These are phyloP conservation scores for Cardamine resedifolia DNA, from an alignment of 345 rosid species.

Conservation along the genomic window DNA sequence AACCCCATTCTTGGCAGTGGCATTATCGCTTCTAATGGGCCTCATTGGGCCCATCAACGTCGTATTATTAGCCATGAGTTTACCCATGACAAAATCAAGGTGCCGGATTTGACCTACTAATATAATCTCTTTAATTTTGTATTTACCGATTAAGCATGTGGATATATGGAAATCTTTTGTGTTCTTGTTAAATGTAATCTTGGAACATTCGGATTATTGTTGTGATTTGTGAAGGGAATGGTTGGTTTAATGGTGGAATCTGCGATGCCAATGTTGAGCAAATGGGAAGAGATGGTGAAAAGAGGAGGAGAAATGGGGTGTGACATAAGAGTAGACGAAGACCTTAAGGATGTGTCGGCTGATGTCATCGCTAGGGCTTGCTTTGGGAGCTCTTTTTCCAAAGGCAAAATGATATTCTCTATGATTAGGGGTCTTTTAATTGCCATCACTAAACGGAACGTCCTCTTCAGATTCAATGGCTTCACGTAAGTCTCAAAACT, in stretches of 20 bases:
- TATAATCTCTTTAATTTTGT: background rate
- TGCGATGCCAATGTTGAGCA: constrained; percentile 42
- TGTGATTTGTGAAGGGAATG: constrained; percentile 52
- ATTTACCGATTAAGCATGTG: background rate
- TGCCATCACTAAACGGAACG: constrained; percentile 39
- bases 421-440: constrained; percentile 53
- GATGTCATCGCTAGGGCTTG: constrained; percentile 64
- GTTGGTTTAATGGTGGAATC: constrained; percentile 61
- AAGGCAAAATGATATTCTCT: constrained; percentile 57
- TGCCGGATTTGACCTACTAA: background rate
- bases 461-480: constrained; percentile 36
- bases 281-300: constrained; percentile 52
- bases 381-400: constrained; percentile 54
- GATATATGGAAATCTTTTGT: background rate
- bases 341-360: constrained; percentile 50
- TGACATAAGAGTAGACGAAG: constrained; percentile 50
- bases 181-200: background rate
- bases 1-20: constrained; percentile 66
- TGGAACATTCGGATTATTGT: background rate
- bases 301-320: constrained; percentile 33
- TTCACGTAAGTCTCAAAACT: constrained; percentile 36
- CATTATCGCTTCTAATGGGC: constrained; percentile 57
- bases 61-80: constrained; percentile 62
- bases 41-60: constrained; percentile 55
- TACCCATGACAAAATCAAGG: constrained; percentile 73